Conservation (phyloP, 2,329 filamentous ascomycete species). For the Talaromyces marneffei region DNA sequence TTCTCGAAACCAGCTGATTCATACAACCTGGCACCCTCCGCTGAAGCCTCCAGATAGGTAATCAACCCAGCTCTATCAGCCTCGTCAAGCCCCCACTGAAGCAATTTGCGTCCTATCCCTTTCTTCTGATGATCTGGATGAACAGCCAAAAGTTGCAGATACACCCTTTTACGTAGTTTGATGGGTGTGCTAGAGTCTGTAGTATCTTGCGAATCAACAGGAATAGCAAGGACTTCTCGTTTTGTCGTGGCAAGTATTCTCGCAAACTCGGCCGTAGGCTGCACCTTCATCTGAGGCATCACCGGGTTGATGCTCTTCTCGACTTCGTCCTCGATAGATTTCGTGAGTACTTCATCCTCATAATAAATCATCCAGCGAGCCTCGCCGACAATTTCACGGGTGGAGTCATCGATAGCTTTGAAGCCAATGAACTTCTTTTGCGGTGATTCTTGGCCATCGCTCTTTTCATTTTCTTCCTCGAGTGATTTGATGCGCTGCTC, state of each 20-base stretch:
- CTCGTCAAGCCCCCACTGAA: slow-evolving; percentile 28
- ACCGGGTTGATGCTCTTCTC: neutral
- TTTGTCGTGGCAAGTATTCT: neutral
- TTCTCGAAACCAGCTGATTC: slow-evolving; percentile 23
- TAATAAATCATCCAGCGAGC: slow-evolving; percentile 11
- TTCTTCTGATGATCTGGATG: slow-evolving; percentile 29
- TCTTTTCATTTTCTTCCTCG: neutral
- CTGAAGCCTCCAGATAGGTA: slow-evolving; percentile 35
- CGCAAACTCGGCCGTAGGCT: neutral
- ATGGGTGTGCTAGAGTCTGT: neutral
- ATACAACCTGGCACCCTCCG: slow-evolving; percentile 33
- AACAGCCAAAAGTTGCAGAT: slow-evolving; percentile 5
- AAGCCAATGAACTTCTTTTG: neutral
- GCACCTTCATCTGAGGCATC: slow-evolving; percentile 4
- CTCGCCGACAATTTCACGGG: slow-evolving; percentile 9
- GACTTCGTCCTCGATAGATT: slow-evolving; percentile 9
- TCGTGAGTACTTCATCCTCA: slow-evolving; percentile 9
- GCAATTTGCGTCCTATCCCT: slow-evolving; percentile 32
- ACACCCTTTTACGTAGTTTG: slow-evolving; percentile 10
- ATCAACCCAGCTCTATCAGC: slow-evolving; percentile 32
- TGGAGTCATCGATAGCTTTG: slow-evolving; percentile 12
- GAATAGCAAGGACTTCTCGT: neutral
- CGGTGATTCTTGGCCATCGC: neutral
- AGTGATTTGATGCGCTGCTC: neutral
- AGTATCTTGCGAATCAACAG: neutral